phyloP scores from a whole-genome alignment of 371 early-diverging fungal species.

The Mucor plumbeus region DNA sequence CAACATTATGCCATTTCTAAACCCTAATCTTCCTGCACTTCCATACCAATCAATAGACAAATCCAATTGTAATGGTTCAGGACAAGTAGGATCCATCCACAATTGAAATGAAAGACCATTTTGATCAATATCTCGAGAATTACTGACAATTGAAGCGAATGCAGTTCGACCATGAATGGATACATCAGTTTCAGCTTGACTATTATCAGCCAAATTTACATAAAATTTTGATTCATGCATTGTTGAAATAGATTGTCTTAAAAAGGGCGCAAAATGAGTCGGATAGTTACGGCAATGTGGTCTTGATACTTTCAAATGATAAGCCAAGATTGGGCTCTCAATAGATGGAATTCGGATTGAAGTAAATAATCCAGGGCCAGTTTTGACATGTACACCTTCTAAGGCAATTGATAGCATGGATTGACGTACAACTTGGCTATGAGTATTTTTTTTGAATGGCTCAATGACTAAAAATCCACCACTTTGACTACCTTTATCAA shows the following conservation, averaged over 20 bases:
- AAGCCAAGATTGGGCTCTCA: constrained; percentile 66
- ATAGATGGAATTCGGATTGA: constrained; percentile 61
- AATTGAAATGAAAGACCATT: constrained; percentile 69
- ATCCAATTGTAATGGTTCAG: constrained; percentile 56
- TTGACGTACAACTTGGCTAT: constrained; percentile 41
- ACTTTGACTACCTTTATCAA: constrained; percentile 36
- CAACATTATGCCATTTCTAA: constrained; percentile 75
- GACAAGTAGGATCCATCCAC: constrained; percentile 71
- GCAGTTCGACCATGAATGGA: constrained; percentile 79
- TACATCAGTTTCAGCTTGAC: constrained; percentile 53
- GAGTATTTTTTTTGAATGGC: constrained; percentile 42
- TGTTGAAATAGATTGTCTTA: constrained; percentile 74
- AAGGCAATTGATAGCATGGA: constrained; percentile 54
- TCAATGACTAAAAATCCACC: constrained; percentile 61
- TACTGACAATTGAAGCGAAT: constrained; percentile 50
- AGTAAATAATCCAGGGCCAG: constrained; percentile 49
- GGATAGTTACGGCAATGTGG: constrained; percentile 46
- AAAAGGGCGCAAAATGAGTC: constrained; percentile 55
- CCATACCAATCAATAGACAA: constrained; percentile 76
- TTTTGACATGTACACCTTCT: constrained; percentile 41
- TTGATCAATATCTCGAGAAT: constrained; percentile 34
- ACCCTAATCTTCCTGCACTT: constrained; percentile 72
- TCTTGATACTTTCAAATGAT: constrained; percentile 57
- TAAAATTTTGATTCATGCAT: constrained; percentile 79
- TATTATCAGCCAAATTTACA: constrained; percentile 46